These are phyloP conservation scores for Hygrocybe coccinea DNA, from an alignment of 768 basidiomycete genomes.

Conservation along the genomic window DNA sequence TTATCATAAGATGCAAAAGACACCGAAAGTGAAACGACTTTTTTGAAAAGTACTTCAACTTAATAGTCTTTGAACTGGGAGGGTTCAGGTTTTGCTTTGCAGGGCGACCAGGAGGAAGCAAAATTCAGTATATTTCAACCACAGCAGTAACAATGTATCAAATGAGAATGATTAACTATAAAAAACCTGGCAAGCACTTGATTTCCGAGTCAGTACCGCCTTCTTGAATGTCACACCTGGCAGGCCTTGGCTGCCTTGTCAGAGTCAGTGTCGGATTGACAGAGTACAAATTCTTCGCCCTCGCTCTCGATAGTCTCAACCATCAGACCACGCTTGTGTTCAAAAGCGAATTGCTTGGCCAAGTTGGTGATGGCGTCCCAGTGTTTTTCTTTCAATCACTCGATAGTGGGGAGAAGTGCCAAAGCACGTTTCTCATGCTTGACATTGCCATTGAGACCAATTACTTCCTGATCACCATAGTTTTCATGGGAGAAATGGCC, in stretches of 20 bases:
- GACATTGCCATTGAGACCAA: neutral
- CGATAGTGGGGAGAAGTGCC: neutral
- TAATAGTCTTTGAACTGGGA: neutral
- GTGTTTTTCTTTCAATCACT: neutral
- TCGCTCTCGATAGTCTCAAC: neutral
- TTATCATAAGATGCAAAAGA: no score
- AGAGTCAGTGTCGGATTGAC: neutral
- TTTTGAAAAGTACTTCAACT: neutral
- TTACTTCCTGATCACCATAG: neutral
- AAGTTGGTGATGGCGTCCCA: neutral
- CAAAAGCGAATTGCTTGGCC: neutral
- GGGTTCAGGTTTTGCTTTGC: neutral
- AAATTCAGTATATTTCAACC: neutral
- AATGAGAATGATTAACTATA: no score
- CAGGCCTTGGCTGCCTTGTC: neutral
- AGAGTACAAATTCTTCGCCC: neutral
- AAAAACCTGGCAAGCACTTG: neutral
- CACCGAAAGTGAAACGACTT: no score
- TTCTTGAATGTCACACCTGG: neutral
- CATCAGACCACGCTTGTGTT: neutral
- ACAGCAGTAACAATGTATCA: no score
- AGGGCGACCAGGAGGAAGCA: neutral
- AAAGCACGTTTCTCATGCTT: neutral
- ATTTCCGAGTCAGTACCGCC: neutral
- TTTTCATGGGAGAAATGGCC: slow-evolving; percentile 2